These are phyloP conservation scores for Solanum chilense DNA, from an alignment of 257 asterid genomes.

Conservation along the genomic window DNA sequence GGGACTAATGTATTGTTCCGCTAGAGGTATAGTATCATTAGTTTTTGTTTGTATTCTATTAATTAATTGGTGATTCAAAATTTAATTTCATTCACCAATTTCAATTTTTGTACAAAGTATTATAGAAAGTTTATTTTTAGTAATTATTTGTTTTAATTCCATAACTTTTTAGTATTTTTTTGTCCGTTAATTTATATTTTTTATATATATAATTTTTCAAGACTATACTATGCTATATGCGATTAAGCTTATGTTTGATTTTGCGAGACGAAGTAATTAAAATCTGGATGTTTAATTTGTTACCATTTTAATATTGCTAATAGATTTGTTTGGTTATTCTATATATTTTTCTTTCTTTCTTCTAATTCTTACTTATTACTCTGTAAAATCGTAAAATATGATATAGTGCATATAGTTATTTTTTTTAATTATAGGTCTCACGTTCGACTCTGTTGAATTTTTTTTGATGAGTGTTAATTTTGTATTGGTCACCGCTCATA, in stretches of 20 bases:
- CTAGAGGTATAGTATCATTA: background rate
- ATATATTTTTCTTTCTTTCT: no score
- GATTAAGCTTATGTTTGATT: background rate
- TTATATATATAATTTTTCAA: background rate
- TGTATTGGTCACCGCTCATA: background rate
- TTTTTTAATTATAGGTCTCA: background rate
- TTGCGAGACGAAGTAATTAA: background rate
- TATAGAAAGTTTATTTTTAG: background rate
- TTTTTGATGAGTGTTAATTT: background rate
- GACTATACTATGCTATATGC: background rate
- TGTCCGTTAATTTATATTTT: background rate
- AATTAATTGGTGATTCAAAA: constrained; percentile 5
- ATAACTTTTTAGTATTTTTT: background rate
- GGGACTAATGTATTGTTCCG: background rate
- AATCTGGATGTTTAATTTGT: background rate
- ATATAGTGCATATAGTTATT: no score
- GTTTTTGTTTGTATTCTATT: background rate
- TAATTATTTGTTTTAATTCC: background rate
- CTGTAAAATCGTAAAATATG: no score
- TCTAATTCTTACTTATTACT: no score
- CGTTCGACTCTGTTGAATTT: fast-evolving
- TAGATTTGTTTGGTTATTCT: background rate
- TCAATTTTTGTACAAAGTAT: background rate
- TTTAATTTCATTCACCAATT: constrained; percentile 2
- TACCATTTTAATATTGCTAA: background rate